Evolutionary conservation across 2,329 filamentous ascomycete species (phyloP), one percentile per base, ranked within the genome.

Genomic region (Pseudohalonectria lignicola): DNA sequence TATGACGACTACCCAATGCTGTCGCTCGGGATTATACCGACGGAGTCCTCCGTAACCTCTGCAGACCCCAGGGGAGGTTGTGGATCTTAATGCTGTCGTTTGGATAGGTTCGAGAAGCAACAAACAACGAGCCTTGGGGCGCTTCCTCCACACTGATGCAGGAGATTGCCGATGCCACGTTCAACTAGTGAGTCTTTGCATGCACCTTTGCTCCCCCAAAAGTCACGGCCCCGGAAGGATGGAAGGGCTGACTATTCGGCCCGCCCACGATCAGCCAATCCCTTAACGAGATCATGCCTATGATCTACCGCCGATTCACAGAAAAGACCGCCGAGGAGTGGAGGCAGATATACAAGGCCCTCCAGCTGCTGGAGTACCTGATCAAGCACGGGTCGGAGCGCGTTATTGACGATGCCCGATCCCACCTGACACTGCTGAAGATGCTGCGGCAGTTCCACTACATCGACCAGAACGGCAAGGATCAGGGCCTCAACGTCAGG

Each of bases 251-350:
- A n/a, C n/a, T n/a, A n/a, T n/a, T n/a, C n/a, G n/a, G n/a, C n/a
- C n/a, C n/a, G n/a, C n/a, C n/a, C n/a, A n/a, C 36, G 30, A 23
- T 37, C 55, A 95, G 90, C 59, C 87, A 94, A 77, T 77, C 88
- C 37, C 78, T 98, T 41, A 96, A 96, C 62, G 92, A 98, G 62
- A 96, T 98, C 57, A 98, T 98, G 92, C 92, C 92, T 48, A 92
- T 98, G 86, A 94, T 98, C 56, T 98, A 98, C 69, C 92, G 93
- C 55, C 85, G 92, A 47, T 98, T 98, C 62, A 98, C 92, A 43
- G 92, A 98, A 60, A 98, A 98, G 69, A 75, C 87, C 7, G 90
- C 92, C 40, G 92, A 98, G 59, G 92, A 98, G 64, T 98, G 92
- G 92, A 78, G 92, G 49, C 92, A 98, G 61, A 98, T 98, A 55